phyloP scores from a whole-genome alignment of 2,329 filamentous ascomycete genomes.

The Teratosphaeria zuluensis region DNA sequence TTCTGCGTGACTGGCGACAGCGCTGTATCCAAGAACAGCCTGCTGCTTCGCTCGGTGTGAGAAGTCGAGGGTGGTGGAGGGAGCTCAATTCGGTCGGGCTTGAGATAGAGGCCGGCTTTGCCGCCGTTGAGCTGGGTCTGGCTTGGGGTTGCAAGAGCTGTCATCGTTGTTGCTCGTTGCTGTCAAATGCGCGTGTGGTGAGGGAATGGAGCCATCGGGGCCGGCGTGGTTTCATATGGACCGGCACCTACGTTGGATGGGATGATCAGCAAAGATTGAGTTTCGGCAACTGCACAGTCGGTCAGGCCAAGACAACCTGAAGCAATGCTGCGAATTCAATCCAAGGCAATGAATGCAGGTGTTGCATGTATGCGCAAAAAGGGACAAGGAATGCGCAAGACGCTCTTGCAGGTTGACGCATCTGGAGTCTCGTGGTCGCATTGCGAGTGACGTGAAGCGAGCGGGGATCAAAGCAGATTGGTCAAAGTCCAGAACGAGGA shows the following conservation, averaged over 20 bases:
- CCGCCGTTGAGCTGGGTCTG: not conserved
- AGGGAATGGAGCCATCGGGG: not conserved
- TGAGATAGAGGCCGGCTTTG: not conserved
- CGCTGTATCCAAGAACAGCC: slow-evolving; percentile 45
- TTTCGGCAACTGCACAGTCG: not conserved
- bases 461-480: not conserved
- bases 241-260: not conserved
- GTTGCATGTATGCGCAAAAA: not conserved
- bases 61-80: slow-evolving; percentile 4
- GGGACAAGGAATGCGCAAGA: not conserved
- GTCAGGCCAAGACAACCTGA: not conserved
- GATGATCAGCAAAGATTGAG: not conserved
- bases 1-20: slow-evolving; percentile 87
- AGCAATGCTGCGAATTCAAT: not conserved
- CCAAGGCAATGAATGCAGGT: not conserved
- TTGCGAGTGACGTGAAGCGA: not conserved
- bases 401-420: not conserved
- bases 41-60: slow-evolving; percentile 1
- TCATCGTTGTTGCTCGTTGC: not conserved
- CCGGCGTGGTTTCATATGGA: not conserved
- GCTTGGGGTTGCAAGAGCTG: not conserved
- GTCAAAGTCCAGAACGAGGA: not conserved
- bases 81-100: slow-evolving; percentile 3
- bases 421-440: not conserved
- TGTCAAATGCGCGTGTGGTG: not conserved